Evolutionary conservation across 257 asterid genomes (phyloP).

Genomic region (Fraxinus americana): DNA sequence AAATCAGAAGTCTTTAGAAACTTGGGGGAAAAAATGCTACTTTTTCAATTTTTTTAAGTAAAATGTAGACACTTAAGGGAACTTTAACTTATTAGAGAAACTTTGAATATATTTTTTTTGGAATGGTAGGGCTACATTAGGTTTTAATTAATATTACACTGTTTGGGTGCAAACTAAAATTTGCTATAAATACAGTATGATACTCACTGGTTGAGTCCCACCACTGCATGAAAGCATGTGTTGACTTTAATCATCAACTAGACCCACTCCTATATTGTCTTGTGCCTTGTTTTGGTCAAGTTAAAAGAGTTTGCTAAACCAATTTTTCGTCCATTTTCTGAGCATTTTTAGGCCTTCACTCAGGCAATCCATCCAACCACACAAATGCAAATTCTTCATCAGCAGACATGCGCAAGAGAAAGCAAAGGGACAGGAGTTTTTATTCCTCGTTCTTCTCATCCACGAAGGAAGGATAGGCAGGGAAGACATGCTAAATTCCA

Average conservation of each 20-base stretch:
- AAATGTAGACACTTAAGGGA: too few relatives aligned
- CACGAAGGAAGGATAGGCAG: constrained; percentile 56
- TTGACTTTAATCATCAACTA: too few relatives aligned
- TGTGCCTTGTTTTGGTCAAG: not conserved
- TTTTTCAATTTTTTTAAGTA: too few relatives aligned
- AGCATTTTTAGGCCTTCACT: constrained; percentile 40
- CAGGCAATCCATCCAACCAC: constrained; percentile 43
- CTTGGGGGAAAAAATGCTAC: too few relatives aligned
- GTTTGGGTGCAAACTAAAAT: too few relatives aligned
- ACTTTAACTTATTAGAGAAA: too few relatives aligned
- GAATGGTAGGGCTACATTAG: too few relatives aligned
- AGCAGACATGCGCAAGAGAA: constrained; percentile 46
- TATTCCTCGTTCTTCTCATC: constrained; percentile 64
- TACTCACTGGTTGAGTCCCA: not conserved
- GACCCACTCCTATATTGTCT: not conserved
- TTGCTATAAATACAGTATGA: not conserved
- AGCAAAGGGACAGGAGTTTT: constrained; percentile 94
- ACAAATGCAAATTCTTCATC: constrained; percentile 33
- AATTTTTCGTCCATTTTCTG: not conserved
- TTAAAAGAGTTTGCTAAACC: not conserved
- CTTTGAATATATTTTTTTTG: too few relatives aligned
- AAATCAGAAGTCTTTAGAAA: too few relatives aligned
- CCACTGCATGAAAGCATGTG: not conserved
- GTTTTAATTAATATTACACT: too few relatives aligned
- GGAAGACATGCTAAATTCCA: constrained; percentile 44